Percentiles rank a stretch among this genome's conserved stretches.
Evolutionary conservation across 2,329 filamentous ascomycete genomes (phyloP).

Genomic region (Trichophyton equinum): DNA sequence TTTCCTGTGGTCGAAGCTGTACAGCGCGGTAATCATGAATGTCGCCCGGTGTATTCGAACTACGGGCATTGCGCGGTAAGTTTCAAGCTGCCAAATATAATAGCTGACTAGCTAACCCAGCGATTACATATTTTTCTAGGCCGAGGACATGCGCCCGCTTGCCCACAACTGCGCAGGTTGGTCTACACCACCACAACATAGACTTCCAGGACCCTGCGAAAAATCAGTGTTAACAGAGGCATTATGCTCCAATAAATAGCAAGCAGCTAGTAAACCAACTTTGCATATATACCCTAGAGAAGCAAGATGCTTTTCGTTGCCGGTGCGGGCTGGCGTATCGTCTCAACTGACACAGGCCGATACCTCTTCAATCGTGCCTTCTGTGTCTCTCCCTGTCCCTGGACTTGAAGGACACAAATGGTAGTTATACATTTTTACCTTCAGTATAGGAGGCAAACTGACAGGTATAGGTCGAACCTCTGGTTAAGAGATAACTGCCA

Average conservation of each 20-base stretch:
- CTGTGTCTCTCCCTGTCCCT: not conserved
- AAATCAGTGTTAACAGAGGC: not conserved
- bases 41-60: not conserved
- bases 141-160: not conserved
- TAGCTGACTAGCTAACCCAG: not conserved
- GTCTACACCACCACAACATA: not conserved
- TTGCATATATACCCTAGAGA: not conserved
- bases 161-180: not conserved
- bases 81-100: not conserved
- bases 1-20: not conserved
- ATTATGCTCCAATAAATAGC: not conserved
- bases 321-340: not conserved
- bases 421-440: not conserved
- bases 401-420: not conserved
- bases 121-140: not conserved
- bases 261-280: not conserved
- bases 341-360: not conserved
- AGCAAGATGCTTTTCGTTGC: not conserved
- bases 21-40: not conserved
- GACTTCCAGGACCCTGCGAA: not conserved
- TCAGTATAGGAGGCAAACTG: not conserved
- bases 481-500: slow-evolving; percentile 54
- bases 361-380: not conserved
- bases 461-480: slow-evolving; percentile 9
- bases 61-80: not conserved